Percentiles rank a stretch among this genome's conserved stretches.
phyloP scores from a whole-genome alignment of 371 early-diverging fungal genomes.

The Dipsacomyces acuminosporus region DNA sequence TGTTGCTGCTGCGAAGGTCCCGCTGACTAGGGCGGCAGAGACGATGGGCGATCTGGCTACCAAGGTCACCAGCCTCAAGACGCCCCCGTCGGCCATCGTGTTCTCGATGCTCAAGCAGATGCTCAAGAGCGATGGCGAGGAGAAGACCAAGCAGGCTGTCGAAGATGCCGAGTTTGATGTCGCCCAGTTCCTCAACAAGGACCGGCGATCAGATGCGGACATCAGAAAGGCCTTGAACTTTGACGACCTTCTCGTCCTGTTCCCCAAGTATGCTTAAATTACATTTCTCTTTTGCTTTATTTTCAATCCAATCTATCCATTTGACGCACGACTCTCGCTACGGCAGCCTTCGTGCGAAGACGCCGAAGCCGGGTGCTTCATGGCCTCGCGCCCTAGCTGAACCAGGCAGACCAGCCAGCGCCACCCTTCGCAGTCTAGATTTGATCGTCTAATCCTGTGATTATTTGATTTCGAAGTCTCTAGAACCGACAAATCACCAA shows the following conservation, averaged over 20 bases:
- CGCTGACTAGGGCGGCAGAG: conserved; percentile 51
- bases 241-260: conserved; percentile 19
- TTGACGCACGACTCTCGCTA: too few relatives aligned
- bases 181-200: conserved; percentile 14
- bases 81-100: conserved; percentile 16
- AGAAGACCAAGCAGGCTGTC: conserved; percentile 14
- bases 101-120: conserved; percentile 26
- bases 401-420: too few relatives aligned
- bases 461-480: too few relatives aligned
- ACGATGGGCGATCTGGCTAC: conserved; percentile 42
- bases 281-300: neutral
- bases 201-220: conserved; percentile 20
- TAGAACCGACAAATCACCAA: too few relatives aligned
- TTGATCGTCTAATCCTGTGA: too few relatives aligned
- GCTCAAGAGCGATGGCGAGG: conserved; percentile 14
- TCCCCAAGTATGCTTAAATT: conserved; percentile 17
- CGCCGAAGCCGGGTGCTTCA: too few relatives aligned
- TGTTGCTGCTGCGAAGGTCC: conserved; percentile 55
- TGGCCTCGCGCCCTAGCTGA: too few relatives aligned
- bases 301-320: too few relatives aligned
- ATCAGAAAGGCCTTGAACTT: conserved; percentile 20
- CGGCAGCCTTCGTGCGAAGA: too few relatives aligned
- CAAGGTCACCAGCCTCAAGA: conserved; percentile 8
- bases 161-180: conserved; percentile 32
- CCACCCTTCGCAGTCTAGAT: too few relatives aligned